Evolutionary conservation across 129 eudicot genomes (phyloP).

Genomic region (Tagetes erecta): DNA sequence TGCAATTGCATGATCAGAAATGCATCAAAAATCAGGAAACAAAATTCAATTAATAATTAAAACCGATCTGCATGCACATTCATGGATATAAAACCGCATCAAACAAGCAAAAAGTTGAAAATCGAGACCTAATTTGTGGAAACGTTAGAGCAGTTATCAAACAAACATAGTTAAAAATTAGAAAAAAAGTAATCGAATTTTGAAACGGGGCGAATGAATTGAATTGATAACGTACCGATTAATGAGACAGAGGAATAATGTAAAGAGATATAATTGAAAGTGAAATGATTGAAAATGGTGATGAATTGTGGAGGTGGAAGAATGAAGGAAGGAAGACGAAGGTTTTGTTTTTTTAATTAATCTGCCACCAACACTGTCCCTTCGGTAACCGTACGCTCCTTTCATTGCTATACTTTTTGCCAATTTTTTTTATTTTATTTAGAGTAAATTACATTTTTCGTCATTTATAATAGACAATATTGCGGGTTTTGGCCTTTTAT

Average conservation of each 20-base stretch:
- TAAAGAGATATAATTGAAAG: background rate
- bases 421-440: background rate
- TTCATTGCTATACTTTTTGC: constrained; percentile 9
- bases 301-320: background rate
- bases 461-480: too few relatives aligned
- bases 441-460: too few relatives aligned
- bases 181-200: background rate
- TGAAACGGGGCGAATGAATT: background rate
- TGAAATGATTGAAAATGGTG: background rate
- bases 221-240: constrained; percentile 19
- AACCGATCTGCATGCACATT: constrained; percentile 15
- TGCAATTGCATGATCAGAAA: constrained; percentile 15
- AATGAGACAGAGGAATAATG: background rate
- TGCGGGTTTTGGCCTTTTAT: too few relatives aligned
- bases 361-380: constrained; percentile 13
- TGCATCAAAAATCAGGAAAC: background rate
- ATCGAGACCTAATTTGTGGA: background rate
- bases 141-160: constrained; percentile 17
- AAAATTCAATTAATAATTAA: background rate
- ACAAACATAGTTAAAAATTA: background rate
- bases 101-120: background rate
- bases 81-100: background rate
- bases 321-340: background rate
- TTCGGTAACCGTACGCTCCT: constrained; percentile 23
- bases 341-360: background rate